Conservation (phyloP, 2,329 filamentous ascomycete genomes). For the Diaporthe ampelina region DNA sequence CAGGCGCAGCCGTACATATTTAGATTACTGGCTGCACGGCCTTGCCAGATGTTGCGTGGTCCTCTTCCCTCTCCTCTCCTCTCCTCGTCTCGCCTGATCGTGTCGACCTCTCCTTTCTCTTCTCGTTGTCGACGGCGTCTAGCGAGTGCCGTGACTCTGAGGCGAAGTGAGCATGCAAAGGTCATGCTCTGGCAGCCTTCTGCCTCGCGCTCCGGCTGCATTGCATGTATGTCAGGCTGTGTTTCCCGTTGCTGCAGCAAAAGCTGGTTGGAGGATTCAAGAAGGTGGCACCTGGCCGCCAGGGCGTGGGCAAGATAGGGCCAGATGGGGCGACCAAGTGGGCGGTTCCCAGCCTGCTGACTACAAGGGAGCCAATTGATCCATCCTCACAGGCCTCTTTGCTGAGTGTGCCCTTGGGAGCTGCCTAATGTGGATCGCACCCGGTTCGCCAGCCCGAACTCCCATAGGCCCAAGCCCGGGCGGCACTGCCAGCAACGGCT, state of each 20-base stretch:
- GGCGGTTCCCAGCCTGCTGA: conserved; percentile 14
- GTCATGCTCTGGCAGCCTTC: background rate
- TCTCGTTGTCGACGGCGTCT: too few species aligned
- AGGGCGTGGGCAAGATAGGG: background rate
- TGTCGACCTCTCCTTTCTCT: too few species aligned
- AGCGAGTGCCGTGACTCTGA: background rate
- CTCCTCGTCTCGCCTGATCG: too few species aligned
- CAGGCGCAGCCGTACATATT: background rate
- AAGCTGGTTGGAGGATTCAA: conserved; percentile 7
- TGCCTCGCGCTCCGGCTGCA: background rate
- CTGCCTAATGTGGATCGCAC: conserved; percentile 4
- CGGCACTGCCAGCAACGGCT: background rate
- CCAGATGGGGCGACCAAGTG: background rate
- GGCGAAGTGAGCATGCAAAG: background rate
- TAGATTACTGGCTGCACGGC: background rate
- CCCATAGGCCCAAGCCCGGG: background rate
- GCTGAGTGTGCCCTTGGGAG: background rate
- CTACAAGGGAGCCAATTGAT: background rate
- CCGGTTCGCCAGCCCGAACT: background rate
- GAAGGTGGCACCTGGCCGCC: background rate
- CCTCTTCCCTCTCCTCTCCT: too few species aligned
- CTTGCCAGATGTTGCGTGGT: background rate
- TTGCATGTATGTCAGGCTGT: conserved; percentile 1
- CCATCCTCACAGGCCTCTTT: background rate
- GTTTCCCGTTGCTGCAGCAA: background rate